Percentiles rank a stretch among this genome's conserved stretches.
Evolutionary conservation across 2,329 filamentous ascomycete genomes (phyloP).

Genomic region (Clonostachys solani): DNA sequence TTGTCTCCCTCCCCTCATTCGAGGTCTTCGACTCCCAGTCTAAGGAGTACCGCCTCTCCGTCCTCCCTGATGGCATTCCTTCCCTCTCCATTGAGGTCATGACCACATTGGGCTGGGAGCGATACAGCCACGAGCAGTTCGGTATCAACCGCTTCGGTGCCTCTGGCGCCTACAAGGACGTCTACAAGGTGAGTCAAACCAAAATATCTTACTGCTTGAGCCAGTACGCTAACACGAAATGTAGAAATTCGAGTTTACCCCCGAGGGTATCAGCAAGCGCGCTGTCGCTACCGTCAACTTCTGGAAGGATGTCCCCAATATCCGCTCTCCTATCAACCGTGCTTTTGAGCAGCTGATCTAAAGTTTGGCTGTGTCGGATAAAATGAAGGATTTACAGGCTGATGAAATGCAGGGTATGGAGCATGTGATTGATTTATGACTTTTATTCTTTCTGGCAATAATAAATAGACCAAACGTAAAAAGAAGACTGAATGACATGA

Average conservation of each 20-base stretch:
- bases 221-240: constrained; percentile 27
- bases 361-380: constrained; percentile 10
- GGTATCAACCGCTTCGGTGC: constrained; percentile 99
- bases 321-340: constrained; percentile 93
- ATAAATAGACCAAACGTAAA: too few relatives aligned
- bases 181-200: constrained; percentile 71
- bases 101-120: constrained; percentile 97
- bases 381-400: too few relatives aligned
- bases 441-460: too few relatives aligned
- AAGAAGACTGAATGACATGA: too few relatives aligned
- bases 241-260: constrained; percentile 98
- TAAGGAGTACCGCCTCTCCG: constrained; percentile 92
- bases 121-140: constrained; percentile 99
- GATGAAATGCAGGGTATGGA: too few relatives aligned
- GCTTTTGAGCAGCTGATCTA: constrained; percentile 98
- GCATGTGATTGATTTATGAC: too few relatives aligned
- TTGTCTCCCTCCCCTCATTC: constrained; percentile 94
- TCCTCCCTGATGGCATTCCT: constrained; percentile 91
- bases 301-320: constrained; percentile 89
- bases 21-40: constrained; percentile 93
- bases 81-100: constrained; percentile 93
- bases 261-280: constrained; percentile 94
- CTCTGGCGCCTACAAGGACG: constrained; percentile 93
- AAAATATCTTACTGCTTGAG: not conserved
- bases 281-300: constrained; percentile 89